phyloP scores from a whole-genome alignment of 768 basidiomycete genomes.

The Lactarius indigo region DNA sequence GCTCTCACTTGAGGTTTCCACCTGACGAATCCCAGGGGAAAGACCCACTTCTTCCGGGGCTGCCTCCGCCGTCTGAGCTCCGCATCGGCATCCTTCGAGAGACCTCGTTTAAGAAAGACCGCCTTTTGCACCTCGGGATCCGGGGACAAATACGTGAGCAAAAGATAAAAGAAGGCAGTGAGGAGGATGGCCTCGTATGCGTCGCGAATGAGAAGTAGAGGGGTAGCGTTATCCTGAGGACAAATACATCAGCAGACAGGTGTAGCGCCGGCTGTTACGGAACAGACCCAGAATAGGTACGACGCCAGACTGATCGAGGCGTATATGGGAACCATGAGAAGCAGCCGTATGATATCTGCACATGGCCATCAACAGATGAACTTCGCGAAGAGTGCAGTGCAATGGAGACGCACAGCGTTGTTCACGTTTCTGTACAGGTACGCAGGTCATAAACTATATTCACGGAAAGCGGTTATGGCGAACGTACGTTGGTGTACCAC shows the following conservation, averaged over 20 bases:
- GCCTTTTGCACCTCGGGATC: slow-evolving; percentile 57
- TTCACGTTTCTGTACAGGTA: slow-evolving; percentile 52
- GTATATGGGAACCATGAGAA: slow-evolving; percentile 79
- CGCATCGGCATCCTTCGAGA: slow-evolving; percentile 54
- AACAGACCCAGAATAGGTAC: slow-evolving; percentile 63
- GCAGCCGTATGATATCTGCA: slow-evolving; percentile 65
- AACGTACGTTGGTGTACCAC: slow-evolving; percentile 66
- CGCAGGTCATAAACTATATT: background rate
- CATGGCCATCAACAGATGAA: background rate
- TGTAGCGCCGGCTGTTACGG: background rate
- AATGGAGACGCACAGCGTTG: slow-evolving; percentile 51
- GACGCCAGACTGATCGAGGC: slow-evolving; percentile 63
- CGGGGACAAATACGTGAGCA: slow-evolving; percentile 66
- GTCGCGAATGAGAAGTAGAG: slow-evolving; percentile 65
- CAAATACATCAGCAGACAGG: background rate
- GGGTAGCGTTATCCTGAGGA: slow-evolving; percentile 59
- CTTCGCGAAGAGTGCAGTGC: background rate
- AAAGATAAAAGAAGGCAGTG: slow-evolving; percentile 74
- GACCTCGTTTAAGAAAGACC: slow-evolving; percentile 53
- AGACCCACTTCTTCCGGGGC: slow-evolving; percentile 57
- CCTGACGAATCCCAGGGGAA: slow-evolving; percentile 60
- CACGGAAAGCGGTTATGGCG: background rate
- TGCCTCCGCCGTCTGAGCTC: slow-evolving; percentile 43
- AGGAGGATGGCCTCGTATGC: slow-evolving; percentile 74
- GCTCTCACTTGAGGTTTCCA: slow-evolving; percentile 54